Conservation (phyloP, 108 stramenopile genomes). For the Aurantiochytrium sp. region DNA sequence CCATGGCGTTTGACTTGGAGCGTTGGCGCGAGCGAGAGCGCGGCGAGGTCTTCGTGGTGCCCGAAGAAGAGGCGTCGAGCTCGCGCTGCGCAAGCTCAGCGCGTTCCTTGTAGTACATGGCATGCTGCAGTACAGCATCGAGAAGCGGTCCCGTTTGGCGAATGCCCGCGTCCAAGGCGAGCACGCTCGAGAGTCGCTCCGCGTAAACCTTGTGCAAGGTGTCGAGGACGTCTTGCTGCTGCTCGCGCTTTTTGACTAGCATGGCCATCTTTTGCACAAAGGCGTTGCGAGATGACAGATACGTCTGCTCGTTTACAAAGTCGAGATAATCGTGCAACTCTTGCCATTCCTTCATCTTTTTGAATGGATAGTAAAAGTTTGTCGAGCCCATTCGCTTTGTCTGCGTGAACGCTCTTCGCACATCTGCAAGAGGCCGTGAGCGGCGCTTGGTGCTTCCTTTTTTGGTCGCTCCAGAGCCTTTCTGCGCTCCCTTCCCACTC, state of each 20-base stretch:
- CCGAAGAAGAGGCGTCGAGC: background rate
- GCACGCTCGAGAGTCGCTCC: background rate
- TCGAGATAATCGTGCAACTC: background rate
- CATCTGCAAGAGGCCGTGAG: background rate
- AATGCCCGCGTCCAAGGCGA: background rate
- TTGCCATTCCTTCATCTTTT: slow-evolving; percentile 8
- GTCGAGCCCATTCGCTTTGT: background rate
- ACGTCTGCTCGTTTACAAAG: background rate
- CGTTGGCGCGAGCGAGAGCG: background rate
- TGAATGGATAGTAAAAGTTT: slow-evolving; percentile 5
- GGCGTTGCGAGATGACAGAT: background rate
- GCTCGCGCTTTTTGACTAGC: background rate
- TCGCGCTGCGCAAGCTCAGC: background rate
- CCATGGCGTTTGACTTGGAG: background rate
- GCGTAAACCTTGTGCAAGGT: background rate
- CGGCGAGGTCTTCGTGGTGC: background rate
- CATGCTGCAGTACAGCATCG: background rate
- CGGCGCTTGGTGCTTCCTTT: background rate
- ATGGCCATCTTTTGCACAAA: slow-evolving; percentile 7
- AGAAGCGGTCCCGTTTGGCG: background rate
- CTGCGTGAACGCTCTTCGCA: background rate
- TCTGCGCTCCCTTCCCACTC: no score
- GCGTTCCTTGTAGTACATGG: background rate
- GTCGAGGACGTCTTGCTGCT: background rate
- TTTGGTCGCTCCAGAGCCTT: background rate